Evolutionary conservation across 2,329 filamentous ascomycete species (phyloP), one percentile per base, ranked within the genome.

Genomic region (Hypoxylon rubiginosum): DNA sequence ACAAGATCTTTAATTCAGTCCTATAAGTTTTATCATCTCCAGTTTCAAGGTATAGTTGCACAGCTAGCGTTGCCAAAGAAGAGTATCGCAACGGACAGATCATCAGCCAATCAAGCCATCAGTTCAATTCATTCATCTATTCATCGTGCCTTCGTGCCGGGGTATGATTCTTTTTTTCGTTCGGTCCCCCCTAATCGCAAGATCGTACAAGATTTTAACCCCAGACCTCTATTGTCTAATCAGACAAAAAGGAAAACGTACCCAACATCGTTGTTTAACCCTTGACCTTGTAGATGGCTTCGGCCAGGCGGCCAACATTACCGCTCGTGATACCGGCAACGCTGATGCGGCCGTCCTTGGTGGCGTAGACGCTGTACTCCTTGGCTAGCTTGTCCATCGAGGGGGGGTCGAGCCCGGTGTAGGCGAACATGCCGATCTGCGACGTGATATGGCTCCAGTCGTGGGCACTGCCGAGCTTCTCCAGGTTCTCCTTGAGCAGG

Each of bases 381-480:
- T 97, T 94, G 73, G 94, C 93, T 68, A 99, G 86, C 76, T 84
- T 85, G 60, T 95, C 92, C 93, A 98, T 97, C 85, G 97, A 92
- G 83, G 95, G 91, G 59, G 94, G 85, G 75, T 86, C 95, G 76
- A 99, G 85, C 68, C 96, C 96, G 56, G 96, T 99, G 88, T 97
- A 99, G 74, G 96, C 95, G 79, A 99, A 99, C 96, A 99, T 99
- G 84, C 96, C 96, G 77, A 99, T 99, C 88, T 97, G 93, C 83
- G 87, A 94, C 73, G 96, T 98, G 83, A 99, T 99, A 87, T 99
- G 96, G 80, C 91, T 92, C 96, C 96, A 99, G 86, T 98, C 93
- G 82, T 97, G 93, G 88, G 94, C 94, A 86, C 92, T 96, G 79
- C 95, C 95, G 68, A 97, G 89, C 82, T 92, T 91, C 88, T 97